phyloP scores from a whole-genome alignment of 2,329 filamentous ascomycete genomes.

The Fusarium mundagurra region DNA sequence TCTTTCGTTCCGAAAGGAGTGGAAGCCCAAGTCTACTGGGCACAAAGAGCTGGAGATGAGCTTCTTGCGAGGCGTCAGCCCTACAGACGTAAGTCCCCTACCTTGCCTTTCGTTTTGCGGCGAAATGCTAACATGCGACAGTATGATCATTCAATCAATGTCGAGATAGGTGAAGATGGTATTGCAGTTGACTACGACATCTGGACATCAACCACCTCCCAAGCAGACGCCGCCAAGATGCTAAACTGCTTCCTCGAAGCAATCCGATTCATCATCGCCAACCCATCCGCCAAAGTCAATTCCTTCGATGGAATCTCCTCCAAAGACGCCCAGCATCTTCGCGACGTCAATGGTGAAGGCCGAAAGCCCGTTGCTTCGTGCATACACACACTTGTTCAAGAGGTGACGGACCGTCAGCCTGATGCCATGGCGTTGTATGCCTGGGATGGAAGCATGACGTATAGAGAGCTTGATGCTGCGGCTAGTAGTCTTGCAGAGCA shows the following conservation, averaged over 20 bases:
- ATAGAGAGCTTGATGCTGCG: not conserved
- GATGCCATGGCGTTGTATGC: not conserved
- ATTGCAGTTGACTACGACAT: not conserved
- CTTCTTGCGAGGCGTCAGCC: not conserved
- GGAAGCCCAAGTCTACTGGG: not conserved
- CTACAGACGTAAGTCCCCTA: not conserved
- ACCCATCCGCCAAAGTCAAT: not conserved
- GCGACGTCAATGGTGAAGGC: not conserved
- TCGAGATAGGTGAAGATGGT: not conserved
- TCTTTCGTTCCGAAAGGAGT: not conserved
- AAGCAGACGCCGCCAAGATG: not conserved
- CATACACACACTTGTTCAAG: not conserved
- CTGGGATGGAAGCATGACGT: not conserved
- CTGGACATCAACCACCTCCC: not conserved
- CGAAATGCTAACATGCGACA: not conserved
- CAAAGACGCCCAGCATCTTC: not conserved
- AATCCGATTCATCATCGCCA: not conserved
- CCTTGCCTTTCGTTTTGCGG: rapidly evolving
- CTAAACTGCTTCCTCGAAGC: not conserved
- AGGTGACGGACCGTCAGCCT: not conserved
- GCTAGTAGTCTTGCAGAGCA: not conserved
- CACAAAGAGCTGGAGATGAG: not conserved
- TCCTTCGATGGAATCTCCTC: not conserved
- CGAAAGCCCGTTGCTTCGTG: not conserved
- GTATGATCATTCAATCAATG: not conserved